Evolutionary conservation across 1,139 yeast species (phyloP), one percentile per base, ranked within the genome.

Genomic region (Pichia sp.): DNA sequence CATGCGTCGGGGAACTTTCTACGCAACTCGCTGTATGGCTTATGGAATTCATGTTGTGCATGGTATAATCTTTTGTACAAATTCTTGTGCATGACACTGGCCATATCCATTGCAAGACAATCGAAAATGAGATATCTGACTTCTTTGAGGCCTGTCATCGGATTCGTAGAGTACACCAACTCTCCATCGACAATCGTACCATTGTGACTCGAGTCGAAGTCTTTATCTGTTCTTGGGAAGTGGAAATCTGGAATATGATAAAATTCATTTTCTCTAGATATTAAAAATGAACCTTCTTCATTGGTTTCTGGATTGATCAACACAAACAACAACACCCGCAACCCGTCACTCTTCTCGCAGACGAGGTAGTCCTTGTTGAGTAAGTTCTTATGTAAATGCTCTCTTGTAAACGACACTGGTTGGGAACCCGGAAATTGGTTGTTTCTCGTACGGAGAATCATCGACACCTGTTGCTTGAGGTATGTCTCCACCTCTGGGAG

Each of bases 111-210:
- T 0, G 94, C 90, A 52, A 94, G 72, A 53, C 96, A 87, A 66
- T 94, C 99, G 65, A 94, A 94, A 68, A 91, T 88, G 51, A 94
- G 73, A 63, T 83, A 94, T 56, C 95, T 75, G 52, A 86, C 67
- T 55, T 85, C 94, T 59, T 81, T 76, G 4, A 75, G 70, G 15
- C 74, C 73, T 1, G 79, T 78, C 31, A 67, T 66, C 5, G 76
- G 77, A 45, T 74, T 70, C 14, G 67, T 69, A 45, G 79, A 80
- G 46, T 79, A 69, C 2, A 85, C 87, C 50, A 94, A 74, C 67
- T 94, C 99, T 3, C 99, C 99, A 63, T 94, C 99, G 15, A 94
- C 74, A 15, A 94, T 70, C 0, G 97, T 86, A 2, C 96, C 96
- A 55, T 84, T 86, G 58, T 90, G 97, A 54, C 77, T 83, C 1